Percentiles rank a stretch among this genome's conserved stretches.
phyloP scores from a whole-genome alignment of 164 flowering plant genomes.

The Stephania yunnanensis region DNA sequence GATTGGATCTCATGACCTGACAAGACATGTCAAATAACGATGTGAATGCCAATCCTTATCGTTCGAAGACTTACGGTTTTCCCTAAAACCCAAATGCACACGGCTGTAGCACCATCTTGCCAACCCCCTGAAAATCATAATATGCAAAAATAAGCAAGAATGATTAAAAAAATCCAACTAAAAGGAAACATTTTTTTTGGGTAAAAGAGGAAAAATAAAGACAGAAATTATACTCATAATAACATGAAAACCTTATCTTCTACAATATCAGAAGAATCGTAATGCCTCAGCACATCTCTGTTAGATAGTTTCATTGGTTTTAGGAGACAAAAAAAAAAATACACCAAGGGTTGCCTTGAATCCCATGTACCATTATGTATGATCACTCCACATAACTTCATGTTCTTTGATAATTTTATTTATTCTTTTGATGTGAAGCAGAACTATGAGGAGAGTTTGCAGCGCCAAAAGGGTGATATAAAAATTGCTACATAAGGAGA shows the following conservation, averaged over 20 bases:
- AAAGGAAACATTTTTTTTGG: not conserved
- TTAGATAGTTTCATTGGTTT: too few relatives aligned
- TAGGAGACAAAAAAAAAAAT: too few relatives aligned
- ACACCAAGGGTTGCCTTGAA: too few relatives aligned
- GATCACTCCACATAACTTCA: too few relatives aligned
- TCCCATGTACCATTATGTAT: too few relatives aligned
- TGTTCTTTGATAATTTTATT: too few relatives aligned
- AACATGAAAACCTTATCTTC: too few relatives aligned
- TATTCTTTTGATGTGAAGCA: too few relatives aligned
- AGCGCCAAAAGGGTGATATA: not conserved
- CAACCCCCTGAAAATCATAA: constrained; percentile 57
- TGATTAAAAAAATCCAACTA: not conserved
- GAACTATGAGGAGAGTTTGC: not conserved
- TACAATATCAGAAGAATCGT: too few relatives aligned
- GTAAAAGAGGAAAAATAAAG: not conserved
- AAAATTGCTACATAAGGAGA: too few relatives aligned
- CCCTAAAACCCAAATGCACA: constrained; percentile 76
- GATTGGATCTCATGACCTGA: not conserved
- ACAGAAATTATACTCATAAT: not conserved
- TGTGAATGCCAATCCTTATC: not conserved
- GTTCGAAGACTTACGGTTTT: constrained; percentile 51
- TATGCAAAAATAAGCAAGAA: not conserved
- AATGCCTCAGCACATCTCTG: too few relatives aligned
- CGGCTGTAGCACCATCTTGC: constrained; percentile 96
- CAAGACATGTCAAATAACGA: not conserved